Evolutionary conservation across 768 basidiomycete genomes (phyloP).

Genomic region (Leccinellum rugosiceps): DNA sequence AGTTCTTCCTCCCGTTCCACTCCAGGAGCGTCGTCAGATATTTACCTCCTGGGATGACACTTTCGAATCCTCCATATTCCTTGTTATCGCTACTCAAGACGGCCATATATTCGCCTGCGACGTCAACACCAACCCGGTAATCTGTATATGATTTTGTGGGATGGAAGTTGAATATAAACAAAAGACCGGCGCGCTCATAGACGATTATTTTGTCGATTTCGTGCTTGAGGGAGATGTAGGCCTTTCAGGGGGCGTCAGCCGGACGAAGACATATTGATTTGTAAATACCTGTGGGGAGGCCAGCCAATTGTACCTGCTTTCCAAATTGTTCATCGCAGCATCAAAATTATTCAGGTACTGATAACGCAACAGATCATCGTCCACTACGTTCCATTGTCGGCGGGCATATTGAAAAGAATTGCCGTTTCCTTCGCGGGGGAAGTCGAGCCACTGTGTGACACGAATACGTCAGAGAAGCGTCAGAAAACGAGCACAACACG

Average conservation of each 20-base stretch:
- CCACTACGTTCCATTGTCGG: slow-evolving; percentile 94
- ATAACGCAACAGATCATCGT: slow-evolving; percentile 86
- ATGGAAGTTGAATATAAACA: slow-evolving; percentile 99
- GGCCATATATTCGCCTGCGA: slow-evolving; percentile 78
- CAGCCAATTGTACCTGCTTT: slow-evolving; percentile 83
- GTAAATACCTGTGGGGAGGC: slow-evolving; percentile 64
- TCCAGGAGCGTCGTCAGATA: slow-evolving; percentile 82
- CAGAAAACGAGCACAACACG: neutral
- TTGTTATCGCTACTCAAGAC: slow-evolving; percentile 84
- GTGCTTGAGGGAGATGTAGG: slow-evolving; percentile 91
- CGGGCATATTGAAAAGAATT: slow-evolving; percentile 97
- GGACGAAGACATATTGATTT: neutral
- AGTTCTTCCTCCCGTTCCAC: slow-evolving; percentile 95
- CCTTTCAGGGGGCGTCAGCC: slow-evolving; percentile 40
- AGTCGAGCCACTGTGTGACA: slow-evolving; percentile 88
- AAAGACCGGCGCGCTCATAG: slow-evolving; percentile 87
- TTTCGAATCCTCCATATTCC: slow-evolving; percentile 86
- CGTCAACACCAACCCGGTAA: slow-evolving; percentile 90
- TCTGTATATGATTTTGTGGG: slow-evolving; percentile 87
- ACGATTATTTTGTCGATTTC: slow-evolving; percentile 91
- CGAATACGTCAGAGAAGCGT: neutral
- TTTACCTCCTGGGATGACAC: slow-evolving; percentile 58
- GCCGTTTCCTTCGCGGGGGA: slow-evolving; percentile 92
- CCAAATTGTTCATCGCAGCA: slow-evolving; percentile 83
- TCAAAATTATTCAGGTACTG: slow-evolving; percentile 94